These are phyloP conservation scores for Lentinula sp. DNA, from an alignment of 768 basidiomycete species.

Conservation along the genomic window DNA sequence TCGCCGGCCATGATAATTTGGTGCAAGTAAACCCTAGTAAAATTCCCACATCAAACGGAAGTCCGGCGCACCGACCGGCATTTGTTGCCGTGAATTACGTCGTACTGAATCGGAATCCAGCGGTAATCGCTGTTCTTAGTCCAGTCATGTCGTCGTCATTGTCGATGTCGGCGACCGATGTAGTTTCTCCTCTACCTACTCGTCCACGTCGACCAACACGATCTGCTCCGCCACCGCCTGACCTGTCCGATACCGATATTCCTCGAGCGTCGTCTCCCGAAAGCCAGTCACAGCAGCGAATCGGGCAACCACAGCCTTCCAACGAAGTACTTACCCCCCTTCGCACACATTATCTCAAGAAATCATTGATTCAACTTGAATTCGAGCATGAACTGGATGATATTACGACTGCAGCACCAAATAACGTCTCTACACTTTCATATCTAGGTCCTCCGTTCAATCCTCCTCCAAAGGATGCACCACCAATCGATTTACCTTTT, in stretches of 20 bases:
- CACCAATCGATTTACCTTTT: conserved; percentile 74
- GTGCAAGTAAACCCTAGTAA: too few relatives aligned
- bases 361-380: conserved; percentile 85
- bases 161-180: neutral
- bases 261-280: conserved; percentile 8
- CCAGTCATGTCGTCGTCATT: neutral
- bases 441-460: conserved; percentile 87
- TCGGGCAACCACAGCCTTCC: conserved; percentile 1
- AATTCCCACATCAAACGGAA: neutral
- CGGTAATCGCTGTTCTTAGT: neutral
- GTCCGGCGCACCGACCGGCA: neutral
- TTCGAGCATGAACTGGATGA: conserved; percentile 72
- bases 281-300: conserved; percentile 8
- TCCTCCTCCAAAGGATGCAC: conserved; percentile 54
- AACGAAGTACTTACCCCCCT: conserved; percentile 63
- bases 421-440: conserved; percentile 64
- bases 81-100: neutral
- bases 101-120: neutral
- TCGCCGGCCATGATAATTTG: conserved; percentile 53
- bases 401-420: conserved; percentile 44
- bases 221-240: conserved; percentile 2
- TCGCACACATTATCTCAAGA: conserved; percentile 97
- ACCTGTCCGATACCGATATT: neutral
- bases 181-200: neutral
- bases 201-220: conserved; percentile 8